These are phyloP conservation scores for Solanum megistacrolobum DNA, from an alignment of 257 asterid species.

Conservation along the genomic window DNA sequence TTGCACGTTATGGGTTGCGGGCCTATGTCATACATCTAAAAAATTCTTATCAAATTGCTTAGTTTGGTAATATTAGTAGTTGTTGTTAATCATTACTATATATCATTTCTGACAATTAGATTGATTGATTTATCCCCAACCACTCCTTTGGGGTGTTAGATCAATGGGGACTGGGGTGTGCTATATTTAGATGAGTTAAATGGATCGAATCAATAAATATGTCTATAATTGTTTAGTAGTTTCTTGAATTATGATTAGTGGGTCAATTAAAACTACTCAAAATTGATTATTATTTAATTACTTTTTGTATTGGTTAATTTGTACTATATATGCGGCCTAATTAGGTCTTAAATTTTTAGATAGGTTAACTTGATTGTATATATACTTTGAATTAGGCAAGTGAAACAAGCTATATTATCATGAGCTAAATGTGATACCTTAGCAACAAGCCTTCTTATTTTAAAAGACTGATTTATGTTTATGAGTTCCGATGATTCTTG, in stretches of 20 bases:
- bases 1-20: constrained; percentile 2
- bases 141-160: background rate
- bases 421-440: background rate
- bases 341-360: background rate
- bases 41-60: background rate
- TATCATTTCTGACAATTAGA: background rate
- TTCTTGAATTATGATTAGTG: background rate
- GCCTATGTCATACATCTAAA: background rate
- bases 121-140: background rate
- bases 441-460: background rate
- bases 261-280: background rate
- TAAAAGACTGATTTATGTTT: background rate
- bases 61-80: background rate
- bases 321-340: background rate
- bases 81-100: background rate
- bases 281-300: background rate
- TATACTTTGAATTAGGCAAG: background rate
- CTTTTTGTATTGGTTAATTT: background rate
- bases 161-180: background rate
- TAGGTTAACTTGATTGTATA: background rate
- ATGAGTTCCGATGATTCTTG: background rate
- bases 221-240: background rate
- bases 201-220: background rate
- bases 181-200: background rate
- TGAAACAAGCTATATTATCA: background rate